Evolutionary conservation across 2,329 filamentous ascomycete genomes (phyloP).

Genomic region (Trematosphaeria pertusa): DNA sequence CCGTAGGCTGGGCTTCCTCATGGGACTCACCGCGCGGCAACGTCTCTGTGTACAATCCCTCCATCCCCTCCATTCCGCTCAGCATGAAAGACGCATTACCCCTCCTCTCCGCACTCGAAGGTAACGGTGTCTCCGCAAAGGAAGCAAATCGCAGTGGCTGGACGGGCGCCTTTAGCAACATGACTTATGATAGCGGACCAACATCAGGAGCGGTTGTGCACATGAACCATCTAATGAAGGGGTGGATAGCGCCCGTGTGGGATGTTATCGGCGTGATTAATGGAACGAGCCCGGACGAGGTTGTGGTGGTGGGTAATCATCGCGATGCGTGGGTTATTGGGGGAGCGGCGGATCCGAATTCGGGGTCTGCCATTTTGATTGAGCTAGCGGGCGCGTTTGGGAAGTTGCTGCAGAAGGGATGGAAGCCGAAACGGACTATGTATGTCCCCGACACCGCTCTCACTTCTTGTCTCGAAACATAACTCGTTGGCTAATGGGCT

Average conservation of each 20-base stretch:
- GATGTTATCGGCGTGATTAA: conserved; percentile 71
- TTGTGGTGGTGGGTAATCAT: conserved; percentile 57
- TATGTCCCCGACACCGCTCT: conserved; percentile 6
- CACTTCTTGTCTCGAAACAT: too few relatives aligned
- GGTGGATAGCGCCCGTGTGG: conserved; percentile 81
- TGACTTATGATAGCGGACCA: conserved; percentile 39
- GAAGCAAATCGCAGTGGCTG: conserved; percentile 42
- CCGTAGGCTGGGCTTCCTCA: conserved; percentile 41
- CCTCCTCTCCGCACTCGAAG: conserved; percentile 41
- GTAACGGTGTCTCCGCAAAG: conserved; percentile 38
- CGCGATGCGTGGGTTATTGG: conserved; percentile 59
- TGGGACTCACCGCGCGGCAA: conserved; percentile 33
- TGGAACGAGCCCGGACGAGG: conserved; percentile 63
- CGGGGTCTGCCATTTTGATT: conserved; percentile 53
- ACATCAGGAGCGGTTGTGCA: conserved; percentile 59
- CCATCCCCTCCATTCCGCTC: conserved; percentile 44
- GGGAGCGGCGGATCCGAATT: conserved; percentile 57
- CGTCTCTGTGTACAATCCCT: conserved; percentile 33
- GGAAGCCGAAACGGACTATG: conserved; percentile 56
- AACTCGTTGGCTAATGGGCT: too few relatives aligned
- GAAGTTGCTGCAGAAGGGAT: conserved; percentile 52
- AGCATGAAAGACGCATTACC: conserved; percentile 38
- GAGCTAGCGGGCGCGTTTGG: conserved; percentile 56
- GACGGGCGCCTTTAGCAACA: conserved; percentile 40
- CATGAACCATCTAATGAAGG: conserved; percentile 72